Evolutionary conservation across 495 filamentous ascomycete species (phyloP).

Genomic region (Daldinia concentrica): DNA sequence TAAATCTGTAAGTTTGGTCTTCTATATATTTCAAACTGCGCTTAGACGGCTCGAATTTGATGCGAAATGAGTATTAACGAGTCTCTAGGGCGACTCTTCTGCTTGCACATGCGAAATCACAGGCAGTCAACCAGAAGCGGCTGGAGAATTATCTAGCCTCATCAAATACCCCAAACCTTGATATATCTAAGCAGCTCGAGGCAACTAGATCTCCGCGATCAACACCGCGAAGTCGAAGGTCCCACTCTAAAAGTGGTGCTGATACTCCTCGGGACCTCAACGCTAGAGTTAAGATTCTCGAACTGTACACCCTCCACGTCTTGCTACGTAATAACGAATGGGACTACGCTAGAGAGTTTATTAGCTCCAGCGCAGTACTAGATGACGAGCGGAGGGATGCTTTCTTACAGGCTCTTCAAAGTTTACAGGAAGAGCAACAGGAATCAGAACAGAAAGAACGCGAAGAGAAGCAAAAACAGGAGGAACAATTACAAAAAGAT

Average conservation of each 20-base stretch:
- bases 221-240: constrained; percentile 44
- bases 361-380: constrained; percentile 80
- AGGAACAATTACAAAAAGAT: constrained; percentile 65
- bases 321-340: constrained; percentile 90
- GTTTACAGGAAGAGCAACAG: constrained; percentile 74
- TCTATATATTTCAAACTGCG: neutral
- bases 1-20: constrained; percentile 75
- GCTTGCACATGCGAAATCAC: constrained; percentile 83
- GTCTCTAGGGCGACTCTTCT: constrained; percentile 77
- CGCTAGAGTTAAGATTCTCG: constrained; percentile 84
- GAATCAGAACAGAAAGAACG: constrained; percentile 69
- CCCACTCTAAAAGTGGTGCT: constrained; percentile 62
- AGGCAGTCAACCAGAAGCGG: constrained; percentile 82
- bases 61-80: constrained; percentile 11
- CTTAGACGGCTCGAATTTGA: neutral
- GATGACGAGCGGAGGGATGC: constrained; percentile 92
- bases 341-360: constrained; percentile 93
- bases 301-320: constrained; percentile 93
- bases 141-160: constrained; percentile 91
- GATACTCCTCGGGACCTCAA: constrained; percentile 80
- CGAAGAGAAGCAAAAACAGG: constrained; percentile 69
- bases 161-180: constrained; percentile 72
- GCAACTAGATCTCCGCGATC: constrained; percentile 39
- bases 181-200: constrained; percentile 68
- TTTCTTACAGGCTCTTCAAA: constrained; percentile 79